Evolutionary conservation across 2,329 filamentous ascomycete species (phyloP), one percentile per base, ranked within the genome.

Genomic region (Domatiomyces globalis): DNA sequence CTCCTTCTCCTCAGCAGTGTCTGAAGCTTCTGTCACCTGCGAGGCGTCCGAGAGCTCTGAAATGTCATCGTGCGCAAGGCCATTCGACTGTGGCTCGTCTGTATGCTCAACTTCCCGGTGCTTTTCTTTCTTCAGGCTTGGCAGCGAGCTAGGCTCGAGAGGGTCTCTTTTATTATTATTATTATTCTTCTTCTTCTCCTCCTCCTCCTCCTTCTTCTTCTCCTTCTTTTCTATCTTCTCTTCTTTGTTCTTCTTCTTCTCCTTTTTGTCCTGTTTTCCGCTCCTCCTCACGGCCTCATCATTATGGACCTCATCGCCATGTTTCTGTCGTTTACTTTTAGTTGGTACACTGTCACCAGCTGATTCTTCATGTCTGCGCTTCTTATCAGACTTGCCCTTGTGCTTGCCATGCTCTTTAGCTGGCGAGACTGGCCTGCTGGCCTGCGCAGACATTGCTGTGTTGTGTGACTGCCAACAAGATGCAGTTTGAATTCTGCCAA

Each of bases 351-450:
- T 45, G 43, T 45, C 43, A 4, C 19, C 43, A 15, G 18, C 43
- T 10, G 43, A 20, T 27, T 45, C 43, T 45, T 45, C 43, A 20
- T 45, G n/a, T 45, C 43, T 45, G 25, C 51, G 51, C 43, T 52
- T 52, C 47, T 52, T 52, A 12, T 49, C 49, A 12, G 51, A 19
- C 7, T 45, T 27, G 22, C 10, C 43, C n/a, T 17, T 45, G 10
- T 45, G 33, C 12, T 39, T 39, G 9, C 33, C 10, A 39, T 39
- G 33, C 12, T 39, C 33, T 15, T 5, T 39, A 39, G 12, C 33
- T 15, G 33, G 33, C 33, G 33, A 15, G 15, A 15, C 33, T 15
- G 33, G 33, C 15, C 33, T 39, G 33, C 33, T 39, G 9, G 33
- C 33, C 33, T 39, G 9, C 5, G 33, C 15, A 12, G 33, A 39